Evolutionary conservation across 768 basidiomycete species (phyloP).

Genomic region (Suillus clintonianus): DNA sequence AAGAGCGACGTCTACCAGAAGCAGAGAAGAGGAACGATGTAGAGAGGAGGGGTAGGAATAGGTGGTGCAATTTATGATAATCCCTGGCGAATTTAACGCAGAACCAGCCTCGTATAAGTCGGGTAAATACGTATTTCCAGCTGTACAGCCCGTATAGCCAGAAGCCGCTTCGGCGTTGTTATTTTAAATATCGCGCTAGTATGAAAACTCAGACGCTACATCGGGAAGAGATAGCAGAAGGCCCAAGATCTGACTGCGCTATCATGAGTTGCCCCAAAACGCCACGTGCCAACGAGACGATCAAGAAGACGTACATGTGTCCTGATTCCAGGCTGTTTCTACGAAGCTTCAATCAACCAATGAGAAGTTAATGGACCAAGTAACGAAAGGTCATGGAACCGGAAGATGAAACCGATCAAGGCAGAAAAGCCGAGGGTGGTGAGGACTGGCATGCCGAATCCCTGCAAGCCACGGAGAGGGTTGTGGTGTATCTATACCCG

Average conservation of each 20-base stretch:
- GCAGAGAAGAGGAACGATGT: slow-evolving; percentile 13
- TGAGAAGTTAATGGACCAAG: neutral
- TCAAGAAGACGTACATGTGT: neutral
- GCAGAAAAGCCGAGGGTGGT: neutral
- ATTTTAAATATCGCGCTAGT: slow-evolving; percentile 30
- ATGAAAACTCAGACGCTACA: slow-evolving; percentile 25
- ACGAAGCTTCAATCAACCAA: slow-evolving; percentile 10
- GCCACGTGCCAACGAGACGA: slow-evolving; percentile 8
- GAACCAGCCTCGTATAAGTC: slow-evolving; percentile 30
- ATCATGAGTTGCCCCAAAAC: slow-evolving; percentile 20
- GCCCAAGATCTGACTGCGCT: slow-evolving; percentile 6
- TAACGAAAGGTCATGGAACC: neutral
- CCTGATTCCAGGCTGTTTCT: slow-evolving; percentile 1
- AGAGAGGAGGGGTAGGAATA: slow-evolving; percentile 6
- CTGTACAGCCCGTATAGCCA: slow-evolving; percentile 33
- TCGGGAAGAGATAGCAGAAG: slow-evolving; percentile 20
- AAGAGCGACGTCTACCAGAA: neutral
- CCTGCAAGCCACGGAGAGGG: neutral
- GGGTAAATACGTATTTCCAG: slow-evolving; percentile 35
- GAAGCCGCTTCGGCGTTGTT: slow-evolving; percentile 26
- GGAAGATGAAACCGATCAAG: slow-evolving; percentile 1
- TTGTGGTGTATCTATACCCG: slow-evolving; percentile 1
- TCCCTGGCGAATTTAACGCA: slow-evolving; percentile 15
- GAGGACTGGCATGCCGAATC: neutral
- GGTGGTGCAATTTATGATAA: slow-evolving; percentile 32